phyloP scores from a whole-genome alignment of 768 basidiomycete genomes.

The Hypholoma sublateritium region DNA sequence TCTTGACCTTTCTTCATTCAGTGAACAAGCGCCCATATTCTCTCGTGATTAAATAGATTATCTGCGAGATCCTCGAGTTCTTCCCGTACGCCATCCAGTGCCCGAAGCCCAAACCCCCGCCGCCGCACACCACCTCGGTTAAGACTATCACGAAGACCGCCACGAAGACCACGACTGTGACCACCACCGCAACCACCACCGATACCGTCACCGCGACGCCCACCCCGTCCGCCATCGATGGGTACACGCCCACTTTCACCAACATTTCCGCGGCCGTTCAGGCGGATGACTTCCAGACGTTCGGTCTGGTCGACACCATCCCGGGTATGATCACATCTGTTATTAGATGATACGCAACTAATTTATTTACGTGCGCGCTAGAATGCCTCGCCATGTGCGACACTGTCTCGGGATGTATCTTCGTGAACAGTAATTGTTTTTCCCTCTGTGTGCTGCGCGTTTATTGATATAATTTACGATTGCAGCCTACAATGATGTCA shows the following conservation, averaged over 20 bases:
- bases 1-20: background rate
- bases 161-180: conserved; percentile 7
- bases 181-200: conserved; percentile 14
- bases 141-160: conserved; percentile 10
- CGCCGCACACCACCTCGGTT: conserved; percentile 18
- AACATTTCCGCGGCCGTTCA: conserved; percentile 44
- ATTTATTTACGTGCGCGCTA: conserved; percentile 10
- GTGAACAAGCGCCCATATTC: conserved; percentile 5
- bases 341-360: background rate
- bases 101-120: conserved; percentile 23
- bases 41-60: conserved; percentile 21
- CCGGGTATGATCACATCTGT: conserved; percentile 27
- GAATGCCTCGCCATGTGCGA: conserved; percentile 48
- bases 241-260: conserved; percentile 38
- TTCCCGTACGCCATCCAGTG: conserved; percentile 40
- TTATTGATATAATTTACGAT: background rate
- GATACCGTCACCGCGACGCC: conserved; percentile 6
- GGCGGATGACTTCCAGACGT: conserved; percentile 41
- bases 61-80: conserved; percentile 36
- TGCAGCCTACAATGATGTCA: conserved; percentile 45
- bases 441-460: background rate
- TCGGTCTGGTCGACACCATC: conserved; percentile 43
- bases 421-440: conserved; percentile 39
- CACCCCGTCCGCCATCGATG: conserved; percentile 22
- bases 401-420: conserved; percentile 36